Percentiles rank a stretch among this genome's conserved stretches.
Conservation (phyloP, 1,139 yeast genomes). For the Arxiozyma heterogenica region DNA sequence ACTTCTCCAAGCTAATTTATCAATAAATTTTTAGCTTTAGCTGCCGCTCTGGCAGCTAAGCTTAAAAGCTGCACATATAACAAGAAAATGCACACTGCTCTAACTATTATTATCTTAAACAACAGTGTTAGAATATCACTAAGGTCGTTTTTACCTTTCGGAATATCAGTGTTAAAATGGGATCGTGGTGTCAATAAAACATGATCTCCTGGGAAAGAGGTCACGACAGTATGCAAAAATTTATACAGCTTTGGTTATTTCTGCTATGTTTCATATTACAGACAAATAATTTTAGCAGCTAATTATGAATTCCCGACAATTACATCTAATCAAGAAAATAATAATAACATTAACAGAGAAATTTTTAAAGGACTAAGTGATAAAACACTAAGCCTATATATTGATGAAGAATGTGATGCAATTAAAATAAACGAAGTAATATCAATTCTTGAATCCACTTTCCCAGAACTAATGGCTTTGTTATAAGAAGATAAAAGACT, state of each 20-base stretch:
- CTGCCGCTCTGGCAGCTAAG: constrained; percentile 5
- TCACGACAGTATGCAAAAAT: constrained; percentile 1
- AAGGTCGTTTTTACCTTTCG: constrained; percentile 4
- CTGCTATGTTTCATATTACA: constrained; percentile 3
- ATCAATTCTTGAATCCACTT: background rate
- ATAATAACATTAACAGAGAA: constrained; percentile 3
- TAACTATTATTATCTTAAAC: background rate
- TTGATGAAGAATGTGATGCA: background rate
- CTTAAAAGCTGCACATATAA: constrained; percentile 4
- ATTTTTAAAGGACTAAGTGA: background rate
- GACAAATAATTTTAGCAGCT: constrained; percentile 1
- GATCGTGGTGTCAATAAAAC: background rate
- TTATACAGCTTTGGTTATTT: constrained; percentile 1
- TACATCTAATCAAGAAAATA: background rate
- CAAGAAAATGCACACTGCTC: background rate
- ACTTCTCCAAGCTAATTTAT: background rate
- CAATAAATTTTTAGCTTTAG: constrained; percentile 4
- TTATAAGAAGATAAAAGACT: background rate
- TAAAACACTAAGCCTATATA: background rate
- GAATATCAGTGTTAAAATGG: constrained; percentile 1
- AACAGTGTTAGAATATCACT: background rate
- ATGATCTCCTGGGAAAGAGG: background rate
- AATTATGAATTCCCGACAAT: background rate
- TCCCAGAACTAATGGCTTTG: background rate
- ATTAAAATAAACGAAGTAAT: background rate